These are phyloP conservation scores for Candolleomyces eurysporus DNA, from an alignment of 768 basidiomycete species.

Conservation along the genomic window DNA sequence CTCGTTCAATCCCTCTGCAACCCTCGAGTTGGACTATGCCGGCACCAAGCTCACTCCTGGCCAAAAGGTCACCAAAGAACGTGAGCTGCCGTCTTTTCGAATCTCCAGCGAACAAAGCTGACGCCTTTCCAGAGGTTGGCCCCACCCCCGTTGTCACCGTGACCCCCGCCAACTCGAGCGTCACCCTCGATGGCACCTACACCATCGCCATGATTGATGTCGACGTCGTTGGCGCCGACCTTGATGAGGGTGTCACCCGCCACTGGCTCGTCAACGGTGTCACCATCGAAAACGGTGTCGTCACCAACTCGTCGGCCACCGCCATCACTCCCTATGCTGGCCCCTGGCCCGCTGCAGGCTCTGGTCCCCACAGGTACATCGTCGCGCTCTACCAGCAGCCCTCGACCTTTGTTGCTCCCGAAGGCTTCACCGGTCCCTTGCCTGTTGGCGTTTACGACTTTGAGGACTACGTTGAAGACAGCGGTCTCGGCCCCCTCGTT, in stretches of 20 bases:
- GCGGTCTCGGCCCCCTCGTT: constrained; percentile 56
- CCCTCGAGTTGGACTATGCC: constrained; percentile 53
- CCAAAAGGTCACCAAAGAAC: constrained; percentile 51
- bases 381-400: constrained; percentile 67
- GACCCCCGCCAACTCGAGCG: constrained; percentile 40
- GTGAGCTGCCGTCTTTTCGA: constrained; percentile 36
- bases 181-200: constrained; percentile 44
- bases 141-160: constrained; percentile 54
- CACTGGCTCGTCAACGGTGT: constrained; percentile 82
- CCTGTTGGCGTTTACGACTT: constrained; percentile 58
- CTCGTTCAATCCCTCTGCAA: constrained; percentile 59
- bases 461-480: constrained; percentile 53
- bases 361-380: constrained; percentile 68
- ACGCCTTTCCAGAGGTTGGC: constrained; percentile 47
- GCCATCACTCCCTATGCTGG: constrained; percentile 67
- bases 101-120: background rate
- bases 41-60: constrained; percentile 54
- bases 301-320: constrained; percentile 43
- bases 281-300: constrained; percentile 41
- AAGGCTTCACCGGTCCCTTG: constrained; percentile 47
- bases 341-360: constrained; percentile 65
- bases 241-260: constrained; percentile 58
- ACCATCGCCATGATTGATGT: constrained; percentile 80
- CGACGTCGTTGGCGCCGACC: constrained; percentile 59
- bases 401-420: constrained; percentile 56